A percentile compares a stretch with the other conserved stretches of the same genome.
Evolutionary conservation across 306 rosid genomes (phyloP).

Genomic region (Quercus glauca): DNA sequence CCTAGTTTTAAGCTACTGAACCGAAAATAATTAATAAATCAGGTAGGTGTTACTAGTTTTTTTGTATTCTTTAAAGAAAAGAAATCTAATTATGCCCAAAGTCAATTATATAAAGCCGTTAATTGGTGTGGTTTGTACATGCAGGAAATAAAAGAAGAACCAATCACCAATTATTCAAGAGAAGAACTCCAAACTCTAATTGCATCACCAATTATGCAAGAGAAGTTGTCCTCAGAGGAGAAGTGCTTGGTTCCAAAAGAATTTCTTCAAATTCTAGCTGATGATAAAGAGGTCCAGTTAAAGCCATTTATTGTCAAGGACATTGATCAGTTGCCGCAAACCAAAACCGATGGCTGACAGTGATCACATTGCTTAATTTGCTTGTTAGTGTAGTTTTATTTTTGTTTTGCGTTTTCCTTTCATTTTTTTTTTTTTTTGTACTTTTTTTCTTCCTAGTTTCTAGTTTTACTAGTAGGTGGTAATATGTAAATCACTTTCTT

Average conservation of each 20-base stretch:
- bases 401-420: background rate
- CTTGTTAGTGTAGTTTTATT: background rate
- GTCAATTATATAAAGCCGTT: too few species aligned
- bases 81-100: too few species aligned
- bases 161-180: constrained; percentile 39
- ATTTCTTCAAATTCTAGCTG: constrained; percentile 22
- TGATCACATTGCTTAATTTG: too few species aligned
- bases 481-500: background rate
- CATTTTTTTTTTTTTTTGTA: background rate
- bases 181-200: constrained; percentile 31
- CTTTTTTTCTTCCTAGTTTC: background rate
- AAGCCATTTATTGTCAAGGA: constrained; percentile 15
- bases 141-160: constrained; percentile 14
- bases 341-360: background rate
- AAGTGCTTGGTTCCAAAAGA: constrained; percentile 40
- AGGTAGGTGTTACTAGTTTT: too few species aligned
- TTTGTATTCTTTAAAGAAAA: too few species aligned
- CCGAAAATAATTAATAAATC: too few species aligned
- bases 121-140: too few species aligned
- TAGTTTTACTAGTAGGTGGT: background rate
- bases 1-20: too few species aligned
- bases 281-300: constrained; percentile 5
- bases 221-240: constrained; percentile 44
- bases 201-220: constrained; percentile 37
- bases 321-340: constrained; percentile 16